Evolutionary conservation across 129 eudicot species (phyloP), one percentile per base, ranked within the genome.

Genomic region (Escallonia herrerae): DNA sequence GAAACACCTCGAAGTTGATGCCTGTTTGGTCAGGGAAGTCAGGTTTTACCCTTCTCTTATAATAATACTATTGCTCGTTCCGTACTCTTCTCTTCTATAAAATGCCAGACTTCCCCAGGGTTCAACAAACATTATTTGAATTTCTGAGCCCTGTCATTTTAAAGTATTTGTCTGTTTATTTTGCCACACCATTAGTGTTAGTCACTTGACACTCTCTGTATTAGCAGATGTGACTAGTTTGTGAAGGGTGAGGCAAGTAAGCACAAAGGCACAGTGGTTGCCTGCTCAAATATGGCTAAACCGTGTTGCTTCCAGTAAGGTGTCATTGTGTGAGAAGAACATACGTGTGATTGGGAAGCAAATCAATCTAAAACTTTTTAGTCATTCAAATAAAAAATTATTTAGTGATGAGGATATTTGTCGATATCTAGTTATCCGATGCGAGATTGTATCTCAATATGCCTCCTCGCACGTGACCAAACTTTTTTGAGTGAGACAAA

Each of bases 281-380:
- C 56, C 67, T 61, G 62, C 72, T 52, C 83, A 73, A 78, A 78
- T 78, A 66, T 78, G 44, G 83, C 79, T 57, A 72, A 73, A 49
- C 50, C 15, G 56, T 3, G 33, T 40, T 66, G 65, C 60, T 14
- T n/a, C 71, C 68, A 52, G 43, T 38, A 11, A 51, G 6, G 46
- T 54, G 40, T 43, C 48, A 61, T 9, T 39, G 49, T 50, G 14
- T 2, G 74, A 11, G 38, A 33, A 63, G 6, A 2, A 6, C 3
- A 14, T 7, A 44, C 15, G 38, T 41, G 40, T 52, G 48, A 10
- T 33, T 48, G 74, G 14, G 56, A 22, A 22, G 33, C 33, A 22
- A 22, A 22, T 22, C 33, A 22, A 22, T 22, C 1, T 22, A 22
- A n/a, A n/a, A n/a, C n/a, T n/a, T n/a, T n/a, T 42, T 3, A 63